These are phyloP conservation scores for Calycina herbarum DNA, from an alignment of 2,329 filamentous ascomycete species.

Conservation along the genomic window DNA sequence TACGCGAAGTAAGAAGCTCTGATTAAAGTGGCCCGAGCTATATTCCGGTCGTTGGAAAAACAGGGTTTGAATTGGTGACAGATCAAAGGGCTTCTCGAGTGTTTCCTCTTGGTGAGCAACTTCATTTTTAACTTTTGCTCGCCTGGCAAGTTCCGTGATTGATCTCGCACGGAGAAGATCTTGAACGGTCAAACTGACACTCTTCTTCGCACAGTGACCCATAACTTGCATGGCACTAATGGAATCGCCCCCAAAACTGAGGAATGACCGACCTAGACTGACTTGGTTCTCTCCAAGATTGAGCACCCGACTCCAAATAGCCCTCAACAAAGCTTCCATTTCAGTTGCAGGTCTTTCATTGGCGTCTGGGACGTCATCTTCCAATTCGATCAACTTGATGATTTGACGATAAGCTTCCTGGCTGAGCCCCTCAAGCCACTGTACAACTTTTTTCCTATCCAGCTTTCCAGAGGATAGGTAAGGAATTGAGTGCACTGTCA, in stretches of 20 bases:
- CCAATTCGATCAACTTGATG: not conserved
- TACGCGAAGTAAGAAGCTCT: constrained; percentile 29
- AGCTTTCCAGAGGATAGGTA: constrained; percentile 16
- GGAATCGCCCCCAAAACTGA: constrained; percentile 27
- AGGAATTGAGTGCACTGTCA: constrained; percentile 16
- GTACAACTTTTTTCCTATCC: constrained; percentile 6
- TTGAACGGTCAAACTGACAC: constrained; percentile 21
- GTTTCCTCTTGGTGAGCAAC: constrained; percentile 13
- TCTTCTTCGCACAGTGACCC: constrained; percentile 15
- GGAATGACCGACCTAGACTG: constrained; percentile 19
- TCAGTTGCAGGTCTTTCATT: constrained; percentile 10
- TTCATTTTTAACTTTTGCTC: constrained; percentile 4
- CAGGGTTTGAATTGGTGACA: constrained; percentile 34
- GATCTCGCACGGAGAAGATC: constrained; percentile 26
- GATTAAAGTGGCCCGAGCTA: constrained; percentile 30
- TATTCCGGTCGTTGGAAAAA: constrained; percentile 27
- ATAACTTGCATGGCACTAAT: constrained; percentile 30
- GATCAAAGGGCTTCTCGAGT: constrained; percentile 17
- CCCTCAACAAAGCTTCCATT: constrained; percentile 14
- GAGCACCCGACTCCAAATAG: constrained; percentile 22
- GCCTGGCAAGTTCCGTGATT: constrained; percentile 19
- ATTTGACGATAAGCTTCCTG: constrained; percentile 10
- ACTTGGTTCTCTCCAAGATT: constrained; percentile 20
- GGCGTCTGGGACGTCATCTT: not conserved
- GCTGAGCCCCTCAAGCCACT: constrained; percentile 10